Conservation (phyloP, 352 stramenopile species). For the Pythium guiyangense region DNA sequence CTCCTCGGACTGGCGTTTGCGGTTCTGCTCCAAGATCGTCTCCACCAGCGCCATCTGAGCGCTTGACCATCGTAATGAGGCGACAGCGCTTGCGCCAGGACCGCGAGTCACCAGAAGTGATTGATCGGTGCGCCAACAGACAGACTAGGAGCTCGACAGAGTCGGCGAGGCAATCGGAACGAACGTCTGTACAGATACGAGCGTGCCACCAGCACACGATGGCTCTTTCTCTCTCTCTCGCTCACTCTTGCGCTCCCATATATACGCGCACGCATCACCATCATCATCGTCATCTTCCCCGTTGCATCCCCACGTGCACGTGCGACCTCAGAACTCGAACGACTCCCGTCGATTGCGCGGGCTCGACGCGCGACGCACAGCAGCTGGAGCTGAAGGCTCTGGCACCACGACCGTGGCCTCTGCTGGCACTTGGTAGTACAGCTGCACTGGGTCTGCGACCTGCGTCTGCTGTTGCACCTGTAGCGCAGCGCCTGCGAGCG, state of each 20-base stretch:
- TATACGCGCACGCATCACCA: too few relatives aligned
- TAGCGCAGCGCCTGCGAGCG: neutral
- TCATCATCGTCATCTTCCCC: too few relatives aligned
- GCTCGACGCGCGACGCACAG: conserved; percentile 19
- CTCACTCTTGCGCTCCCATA: too few relatives aligned
- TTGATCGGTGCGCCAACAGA: too few relatives aligned
- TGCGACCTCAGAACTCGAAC: conserved; percentile 41
- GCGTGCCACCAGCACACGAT: too few relatives aligned
- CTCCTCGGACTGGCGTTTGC: conserved; percentile 58
- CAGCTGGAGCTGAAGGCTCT: conserved; percentile 8
- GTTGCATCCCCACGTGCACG: neutral
- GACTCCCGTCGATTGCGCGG: conserved; percentile 29
- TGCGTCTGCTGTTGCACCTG: neutral
- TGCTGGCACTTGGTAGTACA: conserved; percentile 5
- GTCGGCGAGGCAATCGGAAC: too few relatives aligned
- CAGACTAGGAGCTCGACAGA: too few relatives aligned
- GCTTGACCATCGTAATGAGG: conserved; percentile 87
- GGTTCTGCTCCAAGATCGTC: conserved; percentile 47
- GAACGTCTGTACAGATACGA: too few relatives aligned
- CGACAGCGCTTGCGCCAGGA: too few relatives aligned
- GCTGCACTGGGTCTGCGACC: conserved; percentile 2
- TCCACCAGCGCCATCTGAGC: conserved; percentile 13
- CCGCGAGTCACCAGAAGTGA: too few relatives aligned
- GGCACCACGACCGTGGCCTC: neutral
- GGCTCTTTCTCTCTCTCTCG: too few relatives aligned